phyloP scores from a whole-genome alignment of 2,329 filamentous ascomycete species.

The Aspergillus texensis region DNA sequence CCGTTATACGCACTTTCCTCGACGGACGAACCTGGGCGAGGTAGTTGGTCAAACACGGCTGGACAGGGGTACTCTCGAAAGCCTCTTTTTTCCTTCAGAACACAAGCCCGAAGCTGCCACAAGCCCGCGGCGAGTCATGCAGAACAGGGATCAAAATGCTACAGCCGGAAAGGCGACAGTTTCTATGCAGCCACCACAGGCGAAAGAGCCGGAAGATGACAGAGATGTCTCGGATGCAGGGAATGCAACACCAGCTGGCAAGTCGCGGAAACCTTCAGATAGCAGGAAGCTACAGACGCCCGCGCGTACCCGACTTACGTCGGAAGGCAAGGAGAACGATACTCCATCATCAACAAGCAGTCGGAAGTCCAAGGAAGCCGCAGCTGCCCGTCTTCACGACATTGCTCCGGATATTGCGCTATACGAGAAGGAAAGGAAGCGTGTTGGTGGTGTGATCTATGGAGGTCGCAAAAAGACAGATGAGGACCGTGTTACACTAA shows the following conservation, averaged over 20 bases:
- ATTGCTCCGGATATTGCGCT: slow-evolving; percentile 82
- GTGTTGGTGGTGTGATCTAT: slow-evolving; percentile 67
- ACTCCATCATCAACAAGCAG: slow-evolving; percentile 76
- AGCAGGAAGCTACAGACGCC: slow-evolving; percentile 55
- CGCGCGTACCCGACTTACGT: slow-evolving; percentile 52
- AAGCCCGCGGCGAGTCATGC: slow-evolving; percentile 34
- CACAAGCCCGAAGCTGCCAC: slow-evolving; percentile 22
- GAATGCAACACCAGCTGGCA: slow-evolving; percentile 30
- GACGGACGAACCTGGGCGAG: slow-evolving; percentile 87
- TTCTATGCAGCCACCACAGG: slow-evolving; percentile 25
- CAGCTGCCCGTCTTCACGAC: slow-evolving; percentile 73
- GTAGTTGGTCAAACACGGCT: slow-evolving; percentile 87
- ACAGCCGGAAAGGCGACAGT: slow-evolving; percentile 18
- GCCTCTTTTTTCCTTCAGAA: slow-evolving; percentile 60
- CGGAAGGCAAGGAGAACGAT: slow-evolving; percentile 78
- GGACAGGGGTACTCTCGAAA: slow-evolving; percentile 72
- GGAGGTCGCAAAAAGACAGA: slow-evolving; percentile 55
- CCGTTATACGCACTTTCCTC: slow-evolving; percentile 84
- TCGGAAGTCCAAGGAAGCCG: slow-evolving; percentile 85
- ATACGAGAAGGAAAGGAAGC: slow-evolving; percentile 92
- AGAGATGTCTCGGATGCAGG: slow-evolving; percentile 21
- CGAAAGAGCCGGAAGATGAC: slow-evolving; percentile 23
- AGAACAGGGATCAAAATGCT: slow-evolving; percentile 40
- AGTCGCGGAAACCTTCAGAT: slow-evolving; percentile 32
- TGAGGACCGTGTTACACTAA: slow-evolving; percentile 38